Evolutionary conservation across 140 eudicot genomes (phyloP).

Genomic region (Stevia rebaudiana): DNA sequence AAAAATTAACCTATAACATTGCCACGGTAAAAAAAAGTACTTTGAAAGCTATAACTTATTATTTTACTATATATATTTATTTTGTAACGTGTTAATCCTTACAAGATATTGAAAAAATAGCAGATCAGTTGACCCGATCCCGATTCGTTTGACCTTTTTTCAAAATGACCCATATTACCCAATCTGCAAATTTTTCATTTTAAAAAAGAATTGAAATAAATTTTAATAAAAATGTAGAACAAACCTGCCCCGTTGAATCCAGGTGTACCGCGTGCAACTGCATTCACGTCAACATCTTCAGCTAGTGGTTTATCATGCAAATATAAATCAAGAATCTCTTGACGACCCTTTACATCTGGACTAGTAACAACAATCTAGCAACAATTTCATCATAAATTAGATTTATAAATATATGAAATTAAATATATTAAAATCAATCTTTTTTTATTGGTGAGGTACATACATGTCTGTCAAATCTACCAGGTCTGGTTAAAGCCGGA

Average conservation of each 20-base stretch:
- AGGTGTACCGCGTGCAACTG: slow-evolving; percentile 98
- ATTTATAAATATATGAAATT: not conserved
- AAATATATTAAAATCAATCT: slow-evolving; percentile 2
- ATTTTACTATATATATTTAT: not conserved
- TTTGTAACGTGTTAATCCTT: not conserved
- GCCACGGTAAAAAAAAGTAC: not conserved
- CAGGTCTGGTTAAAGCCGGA: slow-evolving; percentile 97
- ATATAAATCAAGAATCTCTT: slow-evolving; percentile 84
- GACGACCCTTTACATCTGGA: slow-evolving; percentile 96
- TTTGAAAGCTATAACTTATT: not conserved
- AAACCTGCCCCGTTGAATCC: slow-evolving; percentile 97
- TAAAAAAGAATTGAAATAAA: not conserved
- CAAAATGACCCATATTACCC: not conserved
- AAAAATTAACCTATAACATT: not conserved
- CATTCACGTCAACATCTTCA: slow-evolving; percentile 75
- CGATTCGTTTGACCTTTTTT: not conserved
- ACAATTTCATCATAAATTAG: slow-evolving; percentile 7
- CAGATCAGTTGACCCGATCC: not conserved
- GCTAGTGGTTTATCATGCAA: slow-evolving; percentile 83
- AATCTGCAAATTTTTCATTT: not conserved
- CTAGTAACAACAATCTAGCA: slow-evolving; percentile 84
- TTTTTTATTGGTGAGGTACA: slow-evolving; percentile 26
- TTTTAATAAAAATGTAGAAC: not conserved
- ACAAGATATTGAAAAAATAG: not conserved
- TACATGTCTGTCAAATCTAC: slow-evolving; percentile 99